These are phyloP conservation scores for Globisporangium mamillatum DNA, from an alignment of 352 stramenopile species.

Conservation along the genomic window DNA sequence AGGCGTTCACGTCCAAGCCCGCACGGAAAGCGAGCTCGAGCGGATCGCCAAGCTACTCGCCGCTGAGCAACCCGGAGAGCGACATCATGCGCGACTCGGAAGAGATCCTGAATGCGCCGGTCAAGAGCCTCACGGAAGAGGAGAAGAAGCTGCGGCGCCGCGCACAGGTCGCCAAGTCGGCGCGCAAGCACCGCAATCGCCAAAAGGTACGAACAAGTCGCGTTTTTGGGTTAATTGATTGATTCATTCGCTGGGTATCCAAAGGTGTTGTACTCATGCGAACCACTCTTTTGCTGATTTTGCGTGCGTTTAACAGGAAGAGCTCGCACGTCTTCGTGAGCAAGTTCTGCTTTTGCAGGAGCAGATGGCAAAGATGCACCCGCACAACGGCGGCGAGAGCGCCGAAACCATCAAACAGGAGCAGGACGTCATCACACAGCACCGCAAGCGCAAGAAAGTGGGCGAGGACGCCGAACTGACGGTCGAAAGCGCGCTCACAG, in stretches of 20 bases:
- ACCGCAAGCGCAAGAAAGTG: slow-evolving; percentile 75
- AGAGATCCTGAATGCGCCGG: slow-evolving; percentile 74
- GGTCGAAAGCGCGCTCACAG: slow-evolving; percentile 27
- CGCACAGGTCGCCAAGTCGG: slow-evolving; percentile 79
- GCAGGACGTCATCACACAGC: slow-evolving; percentile 56
- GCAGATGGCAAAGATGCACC: slow-evolving; percentile 72
- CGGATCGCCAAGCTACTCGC: slow-evolving; percentile 38
- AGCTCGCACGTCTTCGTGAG: slow-evolving; percentile 63
- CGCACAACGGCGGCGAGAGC: slow-evolving; percentile 34
- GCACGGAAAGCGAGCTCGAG: slow-evolving; percentile 20
- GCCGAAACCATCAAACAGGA: slow-evolving; percentile 44
- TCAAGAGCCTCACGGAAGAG: slow-evolving; percentile 80
- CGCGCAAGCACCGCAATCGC: slow-evolving; percentile 77
- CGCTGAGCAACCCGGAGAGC: slow-evolving; percentile 37
- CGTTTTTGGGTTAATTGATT: neutral
- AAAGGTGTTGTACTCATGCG: neutral
- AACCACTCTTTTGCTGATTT: slow-evolving; percentile 1
- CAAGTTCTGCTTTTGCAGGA: slow-evolving; percentile 76
- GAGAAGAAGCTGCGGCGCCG: slow-evolving; percentile 80
- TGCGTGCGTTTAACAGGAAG: slow-evolving; percentile 29
- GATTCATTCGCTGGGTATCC: neutral
- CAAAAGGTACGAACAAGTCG: slow-evolving; percentile 40
- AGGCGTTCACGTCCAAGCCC: slow-evolving; percentile 18
- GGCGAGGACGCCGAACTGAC: slow-evolving; percentile 30
- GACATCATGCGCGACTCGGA: slow-evolving; percentile 56